Evolutionary conservation across 2,329 filamentous ascomycete genomes (phyloP), one percentile per base, ranked within the genome.

Genomic region (Talaromyces pinophilus): DNA sequence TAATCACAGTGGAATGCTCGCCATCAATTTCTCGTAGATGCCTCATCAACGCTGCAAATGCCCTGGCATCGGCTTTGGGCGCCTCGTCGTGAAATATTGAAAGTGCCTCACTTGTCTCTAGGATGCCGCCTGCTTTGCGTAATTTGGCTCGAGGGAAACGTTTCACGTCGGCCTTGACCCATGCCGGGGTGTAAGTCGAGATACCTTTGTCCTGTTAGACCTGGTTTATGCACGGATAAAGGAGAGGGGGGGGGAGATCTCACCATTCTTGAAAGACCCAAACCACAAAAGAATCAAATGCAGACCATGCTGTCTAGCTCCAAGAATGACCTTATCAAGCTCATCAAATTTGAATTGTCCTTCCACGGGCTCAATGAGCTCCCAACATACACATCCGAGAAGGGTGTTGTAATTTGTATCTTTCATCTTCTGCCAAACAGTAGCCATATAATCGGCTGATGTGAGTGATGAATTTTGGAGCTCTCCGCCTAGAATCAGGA

Each of bases 1-100:
- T 86, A 1, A 86, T 68, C 0, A 86, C 83, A 0, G 83, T 86
- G 2, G 75, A 78, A 52, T 85, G 76, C 11, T 77, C 71, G 11
- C 46, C 46, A 25, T 48, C 46, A 3, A 48, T 11, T 25, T 48
- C 19, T 7, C 19, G 46, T 2, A 48, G 11, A 25, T 48, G 46
- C 46, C 19, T 48, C 46, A 48, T 46, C 44, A 46, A 22, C 10
- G 44, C 10, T 17, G 44, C n/a, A 22, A 46, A 46, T 46, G 44
- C 44, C n/a, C 22, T 46, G n/a, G 44, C 44, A 46, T 46, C n/a
- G n/a, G 44, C 44, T 22, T 46, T 46, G n/a, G 44, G 44, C 13
- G 44, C 44, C 44, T 46, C 44, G 44, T 48, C 46, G 19, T 48
- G 46, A 25, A 22, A 48, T 48, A 48, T 48, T 8, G 19, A 48